Evolutionary conservation across 2,329 filamentous ascomycete genomes (phyloP).

Genomic region (Venturia effusa): DNA sequence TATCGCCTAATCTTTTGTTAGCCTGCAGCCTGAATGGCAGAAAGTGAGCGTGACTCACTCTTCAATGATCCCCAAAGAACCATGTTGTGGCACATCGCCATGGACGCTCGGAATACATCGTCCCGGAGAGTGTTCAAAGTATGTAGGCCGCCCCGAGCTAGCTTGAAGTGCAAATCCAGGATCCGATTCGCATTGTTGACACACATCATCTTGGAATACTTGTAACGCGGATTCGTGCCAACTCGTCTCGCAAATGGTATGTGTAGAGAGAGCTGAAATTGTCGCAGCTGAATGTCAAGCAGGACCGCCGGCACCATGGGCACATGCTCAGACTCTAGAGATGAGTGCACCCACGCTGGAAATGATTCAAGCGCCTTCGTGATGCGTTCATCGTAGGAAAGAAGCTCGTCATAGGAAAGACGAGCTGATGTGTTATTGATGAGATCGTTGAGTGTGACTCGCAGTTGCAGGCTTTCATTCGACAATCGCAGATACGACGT

Average conservation of each 20-base stretch:
- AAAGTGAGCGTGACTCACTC: background rate
- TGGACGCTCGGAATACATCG: conserved; percentile 3
- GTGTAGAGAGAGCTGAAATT: conserved; percentile 8
- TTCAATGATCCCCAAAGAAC: conserved; percentile 1
- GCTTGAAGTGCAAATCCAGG: background rate
- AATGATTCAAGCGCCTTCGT: background rate
- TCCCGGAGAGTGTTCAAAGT: conserved; percentile 4
- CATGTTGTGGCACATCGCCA: conserved; percentile 8
- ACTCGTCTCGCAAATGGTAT: conserved; percentile 1
- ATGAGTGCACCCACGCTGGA: background rate
- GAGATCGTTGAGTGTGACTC: conserved; percentile 1
- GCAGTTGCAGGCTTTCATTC: conserved; percentile 2
- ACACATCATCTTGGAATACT: conserved; percentile 6
- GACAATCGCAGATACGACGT: conserved; percentile 7
- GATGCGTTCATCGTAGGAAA: conserved; percentile 9
- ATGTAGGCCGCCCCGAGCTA: background rate
- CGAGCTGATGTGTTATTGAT: conserved; percentile 7
- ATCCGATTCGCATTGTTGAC: conserved; percentile 5
- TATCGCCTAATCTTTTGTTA: background rate
- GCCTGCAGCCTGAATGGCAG: background rate
- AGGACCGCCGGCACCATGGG: background rate
- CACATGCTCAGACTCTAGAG: background rate
- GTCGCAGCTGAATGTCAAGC: conserved; percentile 9
- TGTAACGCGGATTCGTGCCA: background rate
- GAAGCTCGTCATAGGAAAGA: conserved; percentile 8